Evolutionary conservation across 176 grass and related monocot species (phyloP).

Genomic region (Dactylis glomerata): DNA sequence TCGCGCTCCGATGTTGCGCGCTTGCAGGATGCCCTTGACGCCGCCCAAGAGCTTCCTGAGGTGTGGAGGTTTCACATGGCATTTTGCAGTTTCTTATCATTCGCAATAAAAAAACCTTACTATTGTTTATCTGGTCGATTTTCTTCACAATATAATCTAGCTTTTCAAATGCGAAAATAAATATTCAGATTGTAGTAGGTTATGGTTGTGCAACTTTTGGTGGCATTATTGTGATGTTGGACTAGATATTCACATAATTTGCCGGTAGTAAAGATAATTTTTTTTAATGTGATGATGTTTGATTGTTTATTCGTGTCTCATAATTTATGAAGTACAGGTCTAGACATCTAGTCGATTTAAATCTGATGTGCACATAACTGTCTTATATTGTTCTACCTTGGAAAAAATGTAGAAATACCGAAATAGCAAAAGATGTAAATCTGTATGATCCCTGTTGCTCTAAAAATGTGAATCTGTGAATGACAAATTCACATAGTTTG

Average conservation of each 20-base stretch:
- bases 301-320: background rate
- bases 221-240: background rate
- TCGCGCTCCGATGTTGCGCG: constrained; percentile 64
- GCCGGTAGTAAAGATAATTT: background rate
- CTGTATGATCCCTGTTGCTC: too few relatives aligned
- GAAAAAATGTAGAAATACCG: background rate
- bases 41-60: constrained; percentile 85
- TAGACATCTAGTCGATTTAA: background rate
- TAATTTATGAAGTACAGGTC: background rate
- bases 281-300: background rate
- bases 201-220: background rate
- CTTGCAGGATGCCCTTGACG: constrained; percentile 69
- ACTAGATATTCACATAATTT: background rate
- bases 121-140: background rate
- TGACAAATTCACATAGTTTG: constrained; percentile 1
- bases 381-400: background rate
- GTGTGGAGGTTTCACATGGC: constrained; percentile 24
- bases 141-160: background rate
- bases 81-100: background rate
- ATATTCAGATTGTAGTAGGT: background rate
- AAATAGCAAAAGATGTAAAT: too few relatives aligned
- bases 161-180: background rate
- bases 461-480: background rate
- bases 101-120: background rate
- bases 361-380: background rate